These are phyloP conservation scores for Hemileccinum rubropunctum DNA, from an alignment of 768 basidiomycete species.

Conservation along the genomic window DNA sequence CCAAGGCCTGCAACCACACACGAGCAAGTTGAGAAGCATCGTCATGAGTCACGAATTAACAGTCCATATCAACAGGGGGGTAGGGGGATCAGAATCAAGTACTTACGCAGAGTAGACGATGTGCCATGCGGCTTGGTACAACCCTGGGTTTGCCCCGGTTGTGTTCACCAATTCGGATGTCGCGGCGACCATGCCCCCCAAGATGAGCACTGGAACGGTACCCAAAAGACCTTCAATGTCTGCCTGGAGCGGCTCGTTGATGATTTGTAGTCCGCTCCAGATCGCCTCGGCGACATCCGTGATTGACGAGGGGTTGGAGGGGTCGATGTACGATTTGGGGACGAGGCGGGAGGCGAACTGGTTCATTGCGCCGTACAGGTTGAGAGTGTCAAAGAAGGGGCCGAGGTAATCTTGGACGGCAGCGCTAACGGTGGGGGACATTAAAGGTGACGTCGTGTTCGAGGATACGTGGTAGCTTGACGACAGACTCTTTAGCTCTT, in stretches of 20 bases:
- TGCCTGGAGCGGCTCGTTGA: conserved; percentile 5
- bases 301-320: conserved; percentile 9
- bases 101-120: conserved; percentile 14
- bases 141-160: conserved; percentile 17
- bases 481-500: conserved; percentile 14
- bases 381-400: conserved; percentile 9
- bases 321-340: conserved; percentile 15
- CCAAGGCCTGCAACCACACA: conserved; percentile 10
- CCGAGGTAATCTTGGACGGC: conserved; percentile 6
- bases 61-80: background rate
- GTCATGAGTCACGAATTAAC: background rate
- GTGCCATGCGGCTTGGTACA: conserved; percentile 16
- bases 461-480: conserved; percentile 12
- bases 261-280: conserved; percentile 17
- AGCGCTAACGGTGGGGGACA: conserved; percentile 15
- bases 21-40: background rate
- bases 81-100: background rate
- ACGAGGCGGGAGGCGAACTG: conserved; percentile 20
- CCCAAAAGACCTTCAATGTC: background rate
- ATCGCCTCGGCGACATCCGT: conserved; percentile 10
- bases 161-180: conserved; percentile 1
- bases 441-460: conserved; percentile 12
- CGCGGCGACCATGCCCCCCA: conserved; percentile 8
- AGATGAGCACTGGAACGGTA: background rate
- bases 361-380: conserved; percentile 13